These are phyloP conservation scores for Brassica hybrid DNA, from an alignment of 441 rosid genomes.

Conservation along the genomic window DNA sequence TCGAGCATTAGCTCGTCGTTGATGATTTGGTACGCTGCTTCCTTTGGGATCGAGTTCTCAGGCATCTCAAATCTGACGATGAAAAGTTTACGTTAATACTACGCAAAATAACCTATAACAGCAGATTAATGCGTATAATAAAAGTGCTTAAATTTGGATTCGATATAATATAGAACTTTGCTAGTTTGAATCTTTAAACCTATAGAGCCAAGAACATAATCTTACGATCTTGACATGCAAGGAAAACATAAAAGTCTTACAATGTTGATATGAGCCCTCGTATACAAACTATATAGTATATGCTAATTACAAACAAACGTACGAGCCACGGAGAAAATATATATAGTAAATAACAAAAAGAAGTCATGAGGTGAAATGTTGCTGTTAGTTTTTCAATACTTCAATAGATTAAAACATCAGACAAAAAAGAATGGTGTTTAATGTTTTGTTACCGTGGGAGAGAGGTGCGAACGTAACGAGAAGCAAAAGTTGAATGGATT, in stretches of 20 bases:
- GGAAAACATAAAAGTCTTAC: background rate
- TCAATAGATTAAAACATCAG: background rate
- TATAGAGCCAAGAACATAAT: background rate
- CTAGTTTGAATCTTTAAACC: too few relatives aligned
- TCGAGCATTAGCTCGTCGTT: constrained; percentile 58
- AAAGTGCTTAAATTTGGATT: too few relatives aligned
- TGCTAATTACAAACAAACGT: background rate
- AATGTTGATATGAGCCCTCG: background rate
- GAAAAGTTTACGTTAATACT: background rate
- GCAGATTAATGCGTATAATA: background rate
- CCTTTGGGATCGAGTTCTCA: constrained; percentile 54
- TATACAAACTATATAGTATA: background rate
- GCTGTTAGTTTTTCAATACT: background rate
- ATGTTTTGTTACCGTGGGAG: constrained; percentile 64
- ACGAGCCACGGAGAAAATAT: too few relatives aligned
- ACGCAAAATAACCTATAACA: background rate
- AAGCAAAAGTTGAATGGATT: constrained; percentile 86
- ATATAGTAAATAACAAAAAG: background rate
- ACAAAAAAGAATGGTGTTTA: background rate
- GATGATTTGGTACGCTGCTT: constrained; percentile 56
- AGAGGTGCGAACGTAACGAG: constrained; percentile 83
- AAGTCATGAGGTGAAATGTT: background rate
- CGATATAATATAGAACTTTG: too few relatives aligned
- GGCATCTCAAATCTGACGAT: constrained; percentile 49
- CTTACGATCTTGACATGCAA: background rate